Conservation (phyloP, 2,329 filamentous ascomycete species). For the Colletotrichum sansevieriae region DNA sequence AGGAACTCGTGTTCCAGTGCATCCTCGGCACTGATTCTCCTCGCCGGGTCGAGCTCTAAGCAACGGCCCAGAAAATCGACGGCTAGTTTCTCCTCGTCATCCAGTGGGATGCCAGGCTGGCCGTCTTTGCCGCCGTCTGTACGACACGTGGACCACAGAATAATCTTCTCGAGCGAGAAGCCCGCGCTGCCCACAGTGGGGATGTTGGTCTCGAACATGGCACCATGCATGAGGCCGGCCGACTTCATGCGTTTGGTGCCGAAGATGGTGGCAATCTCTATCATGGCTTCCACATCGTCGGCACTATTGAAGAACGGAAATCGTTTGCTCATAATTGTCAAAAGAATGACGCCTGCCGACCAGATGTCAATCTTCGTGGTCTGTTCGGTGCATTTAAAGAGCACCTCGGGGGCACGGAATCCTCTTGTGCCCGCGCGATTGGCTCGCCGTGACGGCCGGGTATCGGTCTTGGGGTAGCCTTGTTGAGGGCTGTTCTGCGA, state of each 20-base stretch:
- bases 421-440: constrained; percentile 96
- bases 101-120: constrained; percentile 64
- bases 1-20: constrained; percentile 82
- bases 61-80: constrained; percentile 79
- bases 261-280: constrained; percentile 97
- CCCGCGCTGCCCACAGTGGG: constrained; percentile 89
- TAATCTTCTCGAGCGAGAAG: constrained; percentile 91
- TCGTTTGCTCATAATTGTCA: constrained; percentile 91
- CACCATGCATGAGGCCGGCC: constrained; percentile 86
- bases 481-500: constrained; percentile 65
- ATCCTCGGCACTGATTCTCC: constrained; percentile 80
- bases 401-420: constrained; percentile 94
- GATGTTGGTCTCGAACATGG: constrained; percentile 92
- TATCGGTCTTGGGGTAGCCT: constrained; percentile 91
- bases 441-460: constrained; percentile 86
- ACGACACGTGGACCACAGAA: constrained; percentile 92
- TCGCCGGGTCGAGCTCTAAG: constrained; percentile 81
- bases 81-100: constrained; percentile 77
- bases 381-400: constrained; percentile 97
- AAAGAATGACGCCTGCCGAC: constrained; percentile 95
- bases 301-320: constrained; percentile 99
- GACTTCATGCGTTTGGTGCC: constrained; percentile 86
- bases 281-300: constrained; percentile 98
- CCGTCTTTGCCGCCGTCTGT: constrained; percentile 68
- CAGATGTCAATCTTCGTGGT: constrained; percentile 96